These are phyloP conservation scores for Penicillium ochrochloron DNA, from an alignment of 495 filamentous ascomycete genomes.

Conservation along the genomic window DNA sequence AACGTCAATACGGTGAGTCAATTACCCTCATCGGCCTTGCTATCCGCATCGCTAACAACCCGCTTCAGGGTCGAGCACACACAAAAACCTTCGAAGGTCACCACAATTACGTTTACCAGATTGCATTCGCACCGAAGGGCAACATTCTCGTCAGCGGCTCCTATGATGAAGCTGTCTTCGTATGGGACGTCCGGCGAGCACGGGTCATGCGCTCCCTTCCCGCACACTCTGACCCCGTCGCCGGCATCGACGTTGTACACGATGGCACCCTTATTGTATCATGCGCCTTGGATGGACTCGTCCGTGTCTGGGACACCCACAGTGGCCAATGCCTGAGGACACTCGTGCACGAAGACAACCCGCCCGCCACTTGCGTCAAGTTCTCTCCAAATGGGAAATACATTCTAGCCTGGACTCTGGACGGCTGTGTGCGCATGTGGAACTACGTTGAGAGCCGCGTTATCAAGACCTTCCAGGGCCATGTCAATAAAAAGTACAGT, in stretches of 20 bases:
- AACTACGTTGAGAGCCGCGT: slow-evolving; percentile 87
- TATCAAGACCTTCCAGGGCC: slow-evolving; percentile 97
- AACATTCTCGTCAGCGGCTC: slow-evolving; percentile 94
- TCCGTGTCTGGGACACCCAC: slow-evolving; percentile 92
- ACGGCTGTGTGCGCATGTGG: slow-evolving; percentile 89
- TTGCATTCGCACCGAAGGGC: slow-evolving; percentile 94
- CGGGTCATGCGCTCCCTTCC: slow-evolving; percentile 86
- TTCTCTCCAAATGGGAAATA: slow-evolving; percentile 94
- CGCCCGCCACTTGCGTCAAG: slow-evolving; percentile 83
- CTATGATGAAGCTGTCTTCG: slow-evolving; percentile 94
- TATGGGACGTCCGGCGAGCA: slow-evolving; percentile 92
- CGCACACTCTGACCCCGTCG: slow-evolving; percentile 92
- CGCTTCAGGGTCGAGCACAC: slow-evolving; percentile 60
- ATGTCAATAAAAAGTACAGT: slow-evolving; percentile 82
- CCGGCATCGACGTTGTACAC: slow-evolving; percentile 87
- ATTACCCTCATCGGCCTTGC: slow-evolving; percentile 9
- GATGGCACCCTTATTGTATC: slow-evolving; percentile 91
- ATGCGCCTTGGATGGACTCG: slow-evolving; percentile 88
- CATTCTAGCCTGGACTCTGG: slow-evolving; percentile 88
- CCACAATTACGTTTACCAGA: slow-evolving; percentile 91
- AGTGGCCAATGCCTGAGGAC: slow-evolving; percentile 96
- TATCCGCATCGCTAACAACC: background rate
- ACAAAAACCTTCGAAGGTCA: slow-evolving; percentile 75
- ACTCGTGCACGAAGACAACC: slow-evolving; percentile 94
- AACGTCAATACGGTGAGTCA: slow-evolving; percentile 71